Evolutionary conservation across 257 asterid genomes (phyloP).

Genomic region (Scutellaria barbata): DNA sequence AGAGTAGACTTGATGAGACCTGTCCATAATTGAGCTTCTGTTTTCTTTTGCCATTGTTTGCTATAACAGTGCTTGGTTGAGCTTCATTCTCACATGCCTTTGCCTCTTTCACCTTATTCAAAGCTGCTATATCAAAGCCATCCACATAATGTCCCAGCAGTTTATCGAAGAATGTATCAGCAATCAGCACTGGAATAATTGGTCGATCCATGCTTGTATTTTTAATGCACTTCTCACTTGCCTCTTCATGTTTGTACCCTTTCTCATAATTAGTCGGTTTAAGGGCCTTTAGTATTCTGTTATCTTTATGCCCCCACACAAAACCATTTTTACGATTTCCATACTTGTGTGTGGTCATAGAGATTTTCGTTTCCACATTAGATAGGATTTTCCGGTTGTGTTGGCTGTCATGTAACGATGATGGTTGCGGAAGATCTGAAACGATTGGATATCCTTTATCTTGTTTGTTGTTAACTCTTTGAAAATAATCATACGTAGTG

Average conservation of each 20-base stretch:
- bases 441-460: neutral
- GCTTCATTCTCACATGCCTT: slow-evolving; percentile 23
- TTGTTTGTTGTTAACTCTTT: neutral
- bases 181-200: slow-evolving; percentile 33
- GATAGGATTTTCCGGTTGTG: no score
- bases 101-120: slow-evolving; percentile 16
- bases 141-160: slow-evolving; percentile 33
- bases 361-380: slow-evolving; percentile 2
- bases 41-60: slow-evolving; percentile 5
- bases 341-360: neutral
- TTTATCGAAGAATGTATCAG: slow-evolving; percentile 40
- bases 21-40: slow-evolving; percentile 9
- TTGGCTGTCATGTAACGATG: no score
- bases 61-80: neutral
- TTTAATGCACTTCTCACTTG: neutral
- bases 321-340: neutral
- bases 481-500: slow-evolving; percentile 3
- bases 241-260: neutral
- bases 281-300: neutral
- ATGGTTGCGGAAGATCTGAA: no score
- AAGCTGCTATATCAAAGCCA: slow-evolving; percentile 33
- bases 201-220: neutral
- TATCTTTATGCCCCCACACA: neutral
- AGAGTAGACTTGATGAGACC: slow-evolving; percentile 14
- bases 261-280: neutral